Percentiles rank a stretch among this genome's conserved stretches.
phyloP scores from a whole-genome alignment of 2,329 filamentous ascomycete species.

The Didymella glomerata region DNA sequence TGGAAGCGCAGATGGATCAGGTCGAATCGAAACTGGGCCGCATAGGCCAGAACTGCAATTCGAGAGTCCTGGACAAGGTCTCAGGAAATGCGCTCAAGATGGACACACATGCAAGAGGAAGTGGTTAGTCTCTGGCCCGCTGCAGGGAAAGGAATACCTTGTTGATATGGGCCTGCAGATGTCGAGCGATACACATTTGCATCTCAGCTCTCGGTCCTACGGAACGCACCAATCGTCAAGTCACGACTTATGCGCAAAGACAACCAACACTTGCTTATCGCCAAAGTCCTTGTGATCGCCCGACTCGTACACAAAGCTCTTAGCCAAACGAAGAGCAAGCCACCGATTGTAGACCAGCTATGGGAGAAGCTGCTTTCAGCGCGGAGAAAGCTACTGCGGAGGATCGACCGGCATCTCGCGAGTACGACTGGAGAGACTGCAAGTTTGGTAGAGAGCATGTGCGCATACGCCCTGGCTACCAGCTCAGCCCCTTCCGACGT shows the following conservation, averaged over 20 bases:
- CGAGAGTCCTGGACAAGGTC: constrained; percentile 73
- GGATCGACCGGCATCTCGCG: constrained; percentile 64
- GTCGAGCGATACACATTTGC: constrained; percentile 58
- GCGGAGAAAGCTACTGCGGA: constrained; percentile 70
- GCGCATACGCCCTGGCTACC: constrained; percentile 82
- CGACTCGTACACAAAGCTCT: constrained; percentile 79
- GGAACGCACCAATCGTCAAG: constrained; percentile 63
- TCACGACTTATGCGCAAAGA: constrained; percentile 62
- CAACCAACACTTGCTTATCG: constrained; percentile 62
- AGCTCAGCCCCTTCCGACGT: constrained; percentile 83
- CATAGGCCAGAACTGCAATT: constrained; percentile 81
- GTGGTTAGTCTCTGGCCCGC: constrained; percentile 45
- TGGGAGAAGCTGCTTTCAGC: constrained; percentile 70
- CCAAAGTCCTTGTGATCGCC: constrained; percentile 75
- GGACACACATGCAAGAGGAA: constrained; percentile 55
- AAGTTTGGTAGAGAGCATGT: constrained; percentile 74
- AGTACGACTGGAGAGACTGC: constrained; percentile 49
- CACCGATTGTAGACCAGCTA: constrained; percentile 67
- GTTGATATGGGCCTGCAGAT: constrained; percentile 44
- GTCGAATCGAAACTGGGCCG: constrained; percentile 75
- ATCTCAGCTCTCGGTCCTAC: constrained; percentile 66
- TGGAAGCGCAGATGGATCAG: constrained; percentile 79
- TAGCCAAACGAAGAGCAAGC: constrained; percentile 59
- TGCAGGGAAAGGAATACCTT: constrained; percentile 23
- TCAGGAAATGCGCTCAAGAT: constrained; percentile 63